Evolutionary conservation across 495 filamentous ascomycete genomes (phyloP).

Genomic region (Podospora bellae-mahoneyi): DNA sequence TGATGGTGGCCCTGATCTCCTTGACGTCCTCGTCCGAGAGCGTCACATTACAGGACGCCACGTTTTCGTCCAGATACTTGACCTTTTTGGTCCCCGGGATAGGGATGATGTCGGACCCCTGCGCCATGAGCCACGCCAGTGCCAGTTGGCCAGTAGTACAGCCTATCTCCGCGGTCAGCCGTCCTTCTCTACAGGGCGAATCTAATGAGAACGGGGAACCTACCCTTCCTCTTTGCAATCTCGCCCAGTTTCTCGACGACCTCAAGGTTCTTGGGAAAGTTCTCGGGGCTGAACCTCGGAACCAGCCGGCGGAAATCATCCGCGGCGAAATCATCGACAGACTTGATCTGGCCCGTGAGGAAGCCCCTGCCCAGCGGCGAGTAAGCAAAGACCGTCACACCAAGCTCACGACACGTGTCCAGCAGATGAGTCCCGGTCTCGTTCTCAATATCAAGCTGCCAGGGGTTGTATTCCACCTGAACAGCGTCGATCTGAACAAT

Average conservation of each 20-base stretch:
- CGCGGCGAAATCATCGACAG: conserved; percentile 58
- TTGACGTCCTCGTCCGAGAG: conserved; percentile 49
- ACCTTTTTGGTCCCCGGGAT: conserved; percentile 58
- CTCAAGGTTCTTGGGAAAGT: conserved; percentile 68
- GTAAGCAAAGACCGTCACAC: conserved; percentile 68
- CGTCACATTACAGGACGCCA: conserved; percentile 42
- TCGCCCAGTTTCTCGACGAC: conserved; percentile 63
- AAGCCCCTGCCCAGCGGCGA: conserved; percentile 51
- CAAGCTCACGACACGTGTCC: conserved; percentile 63
- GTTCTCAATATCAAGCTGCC: conserved; percentile 56
- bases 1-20: conserved; percentile 32
- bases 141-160: conserved; percentile 60
- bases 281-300: conserved; percentile 65
- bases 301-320: conserved; percentile 42
- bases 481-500: conserved; percentile 68
- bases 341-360: conserved; percentile 62
- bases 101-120: conserved; percentile 53
- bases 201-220: background rate
- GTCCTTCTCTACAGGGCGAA: background rate
- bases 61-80: conserved; percentile 57
- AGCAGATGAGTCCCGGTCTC: conserved; percentile 56
- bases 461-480: conserved; percentile 77
- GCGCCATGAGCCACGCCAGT: conserved; percentile 52
- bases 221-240: conserved; percentile 49
- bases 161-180: background rate